phyloP scores from a whole-genome alignment of 2,329 filamentous ascomycete species.

The Paracamarosporium sp. region DNA sequence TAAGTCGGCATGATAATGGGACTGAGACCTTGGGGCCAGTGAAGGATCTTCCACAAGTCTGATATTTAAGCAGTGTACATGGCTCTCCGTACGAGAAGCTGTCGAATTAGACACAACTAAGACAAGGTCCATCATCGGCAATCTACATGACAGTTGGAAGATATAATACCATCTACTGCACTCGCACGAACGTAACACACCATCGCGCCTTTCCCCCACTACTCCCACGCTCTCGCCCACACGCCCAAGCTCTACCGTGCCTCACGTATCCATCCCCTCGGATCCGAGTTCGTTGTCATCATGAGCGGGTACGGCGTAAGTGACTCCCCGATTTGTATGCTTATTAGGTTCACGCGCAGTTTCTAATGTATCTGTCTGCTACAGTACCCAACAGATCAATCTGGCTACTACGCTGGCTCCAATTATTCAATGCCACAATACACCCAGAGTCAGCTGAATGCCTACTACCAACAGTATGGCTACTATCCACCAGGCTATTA shows the following conservation, averaged over 20 bases:
- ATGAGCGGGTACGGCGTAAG: constrained; percentile 35
- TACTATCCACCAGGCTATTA: constrained; percentile 28
- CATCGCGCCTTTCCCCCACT: background rate
- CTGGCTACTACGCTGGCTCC: constrained; percentile 24
- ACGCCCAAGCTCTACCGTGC: constrained; percentile 13
- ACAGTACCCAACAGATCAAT: constrained; percentile 30
- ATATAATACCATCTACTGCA: background rate
- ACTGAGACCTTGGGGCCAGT: constrained; percentile 13
- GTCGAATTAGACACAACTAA: background rate
- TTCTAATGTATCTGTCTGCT: background rate
- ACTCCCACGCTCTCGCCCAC: constrained; percentile 11
- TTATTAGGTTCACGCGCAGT: background rate
- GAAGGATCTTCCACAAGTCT: constrained; percentile 7
- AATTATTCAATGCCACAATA: constrained; percentile 35
- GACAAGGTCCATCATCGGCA: background rate
- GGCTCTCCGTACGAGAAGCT: constrained; percentile 9
- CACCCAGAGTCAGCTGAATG: constrained; percentile 38
- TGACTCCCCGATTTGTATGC: background rate
- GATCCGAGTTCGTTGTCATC: constrained; percentile 11
- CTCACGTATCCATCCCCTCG: constrained; percentile 15
- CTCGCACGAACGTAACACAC: constrained; percentile 7
- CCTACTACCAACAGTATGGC: constrained; percentile 39
- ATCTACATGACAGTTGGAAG: background rate
- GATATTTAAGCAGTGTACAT: constrained; percentile 6
- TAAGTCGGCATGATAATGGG: background rate